Percentiles rank a stretch among this genome's conserved stretches.
phyloP scores from a whole-genome alignment of 352 stramenopile species.

The Pythium rhizo-oryzae region DNA sequence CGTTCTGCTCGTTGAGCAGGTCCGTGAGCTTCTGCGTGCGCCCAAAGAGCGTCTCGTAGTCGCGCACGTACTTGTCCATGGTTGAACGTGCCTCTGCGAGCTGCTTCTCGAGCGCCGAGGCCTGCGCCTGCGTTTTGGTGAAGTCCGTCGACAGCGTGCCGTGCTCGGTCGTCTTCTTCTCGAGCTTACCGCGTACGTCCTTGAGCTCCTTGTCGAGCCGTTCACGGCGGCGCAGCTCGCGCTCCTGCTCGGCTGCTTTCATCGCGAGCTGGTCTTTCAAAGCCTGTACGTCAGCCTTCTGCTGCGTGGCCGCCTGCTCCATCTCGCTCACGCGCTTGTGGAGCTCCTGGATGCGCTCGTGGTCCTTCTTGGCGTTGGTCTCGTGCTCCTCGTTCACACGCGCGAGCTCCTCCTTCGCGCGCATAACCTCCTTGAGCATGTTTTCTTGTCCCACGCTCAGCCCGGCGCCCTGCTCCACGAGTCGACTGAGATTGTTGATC shows the following conservation, averaged over 20 bases:
- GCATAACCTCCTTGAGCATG: slow-evolving; percentile 91
- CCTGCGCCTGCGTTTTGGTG: slow-evolving; percentile 67
- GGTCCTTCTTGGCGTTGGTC: slow-evolving; percentile 77
- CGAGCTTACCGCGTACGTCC: slow-evolving; percentile 88
- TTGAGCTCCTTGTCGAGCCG: slow-evolving; percentile 93
- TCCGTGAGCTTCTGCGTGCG: slow-evolving; percentile 93
- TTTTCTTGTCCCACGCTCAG: slow-evolving; percentile 93
- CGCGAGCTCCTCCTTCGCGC: slow-evolving; percentile 89
- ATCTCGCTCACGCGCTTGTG: slow-evolving; percentile 71
- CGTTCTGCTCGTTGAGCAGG: slow-evolving; percentile 92
- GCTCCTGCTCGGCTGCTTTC: slow-evolving; percentile 86
- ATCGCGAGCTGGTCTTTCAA: slow-evolving; percentile 88
- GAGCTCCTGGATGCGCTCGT: slow-evolving; percentile 80
- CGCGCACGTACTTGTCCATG: slow-evolving; percentile 94
- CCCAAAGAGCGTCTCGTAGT: slow-evolving; percentile 92
- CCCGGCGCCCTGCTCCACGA: slow-evolving; percentile 94
- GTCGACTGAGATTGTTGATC: slow-evolving; percentile 94
- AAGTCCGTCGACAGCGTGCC: slow-evolving; percentile 50
- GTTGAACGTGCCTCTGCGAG: slow-evolving; percentile 66
- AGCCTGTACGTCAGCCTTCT: slow-evolving; percentile 80
- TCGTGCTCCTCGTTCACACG: slow-evolving; percentile 88
- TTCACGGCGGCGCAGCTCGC: slow-evolving; percentile 88
- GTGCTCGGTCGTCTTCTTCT: slow-evolving; percentile 80
- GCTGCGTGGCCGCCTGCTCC: slow-evolving; percentile 48
- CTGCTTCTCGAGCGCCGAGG: slow-evolving; percentile 88